Evolutionary conservation across 371 early-diverging fungal genomes (phyloP).

Genomic region (Mucor circinelloides): DNA sequence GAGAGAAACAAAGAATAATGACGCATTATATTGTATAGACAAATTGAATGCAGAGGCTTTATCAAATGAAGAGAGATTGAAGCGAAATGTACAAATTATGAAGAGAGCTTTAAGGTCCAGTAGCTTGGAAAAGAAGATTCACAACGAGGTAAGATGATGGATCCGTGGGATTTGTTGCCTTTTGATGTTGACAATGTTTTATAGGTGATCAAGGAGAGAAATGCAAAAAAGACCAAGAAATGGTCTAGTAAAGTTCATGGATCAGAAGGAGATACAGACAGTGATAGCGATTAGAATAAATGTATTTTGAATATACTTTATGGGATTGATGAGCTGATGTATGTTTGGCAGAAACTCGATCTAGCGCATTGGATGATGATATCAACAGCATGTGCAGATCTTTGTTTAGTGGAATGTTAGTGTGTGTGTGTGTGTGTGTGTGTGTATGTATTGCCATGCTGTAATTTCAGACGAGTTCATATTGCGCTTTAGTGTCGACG

Average conservation of each 20-base stretch:
- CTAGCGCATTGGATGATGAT: too few relatives aligned
- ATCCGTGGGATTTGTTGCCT: neutral
- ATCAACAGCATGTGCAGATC: too few relatives aligned
- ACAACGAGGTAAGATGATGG: slow-evolving; percentile 27
- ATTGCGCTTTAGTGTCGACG: neutral
- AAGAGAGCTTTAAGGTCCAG: slow-evolving; percentile 35
- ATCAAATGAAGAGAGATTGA: slow-evolving; percentile 34
- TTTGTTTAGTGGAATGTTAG: neutral
- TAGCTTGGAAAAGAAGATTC: slow-evolving; percentile 35
- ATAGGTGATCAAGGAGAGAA: slow-evolving; percentile 21
- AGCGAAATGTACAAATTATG: slow-evolving; percentile 39
- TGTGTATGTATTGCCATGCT: neutral
- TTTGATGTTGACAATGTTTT: neutral
- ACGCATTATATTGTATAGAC: slow-evolving; percentile 17
- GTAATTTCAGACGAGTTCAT: neutral
- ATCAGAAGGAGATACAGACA: slow-evolving; percentile 22
- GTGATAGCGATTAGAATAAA: slow-evolving; percentile 16
- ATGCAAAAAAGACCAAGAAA: slow-evolving; percentile 20
- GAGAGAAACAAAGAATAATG: neutral
- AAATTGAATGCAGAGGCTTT: slow-evolving; percentile 30
- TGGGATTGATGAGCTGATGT: too few relatives aligned
- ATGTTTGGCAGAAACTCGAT: neutral
- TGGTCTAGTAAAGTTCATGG: slow-evolving; percentile 27
- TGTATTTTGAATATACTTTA: too few relatives aligned
- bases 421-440: too few relatives aligned